phyloP scores from a whole-genome alignment of 352 stramenopile species.

The Nothophytophthora sp. region DNA sequence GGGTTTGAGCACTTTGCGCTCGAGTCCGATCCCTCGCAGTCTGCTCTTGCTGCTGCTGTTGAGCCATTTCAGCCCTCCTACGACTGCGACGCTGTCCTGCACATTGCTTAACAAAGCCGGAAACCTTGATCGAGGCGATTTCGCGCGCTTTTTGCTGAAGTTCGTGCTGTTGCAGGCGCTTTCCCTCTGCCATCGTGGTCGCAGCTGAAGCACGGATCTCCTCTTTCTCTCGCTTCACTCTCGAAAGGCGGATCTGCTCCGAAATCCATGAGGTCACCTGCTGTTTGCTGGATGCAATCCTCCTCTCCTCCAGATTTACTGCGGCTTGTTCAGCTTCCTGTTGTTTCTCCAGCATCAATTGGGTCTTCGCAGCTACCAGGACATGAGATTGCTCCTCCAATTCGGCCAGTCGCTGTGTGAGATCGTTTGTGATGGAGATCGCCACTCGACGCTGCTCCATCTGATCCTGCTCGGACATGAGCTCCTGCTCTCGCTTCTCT shows the following conservation, averaged over 20 bases:
- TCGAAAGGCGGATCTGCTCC: constrained; percentile 23
- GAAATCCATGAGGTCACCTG: constrained; percentile 40
- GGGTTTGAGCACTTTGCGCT: no score
- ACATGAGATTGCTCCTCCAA: constrained; percentile 19
- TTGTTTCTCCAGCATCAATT: constrained; percentile 24
- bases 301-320: constrained; percentile 5
- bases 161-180: constrained; percentile 13
- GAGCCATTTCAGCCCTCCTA: constrained; percentile 11
- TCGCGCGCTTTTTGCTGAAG: constrained; percentile 20
- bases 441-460: constrained; percentile 21
- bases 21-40: constrained; percentile 17
- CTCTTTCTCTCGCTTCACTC: constrained; percentile 24
- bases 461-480: constrained; percentile 41
- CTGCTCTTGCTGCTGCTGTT: constrained; percentile 21
- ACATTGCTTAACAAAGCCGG: constrained; percentile 22
- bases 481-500: constrained; percentile 39
- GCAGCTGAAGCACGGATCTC: constrained; percentile 11
- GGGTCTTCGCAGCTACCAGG: constrained; percentile 14
- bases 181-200: constrained; percentile 19
- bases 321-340: constrained; percentile 16
- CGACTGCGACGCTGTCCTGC: constrained; percentile 19
- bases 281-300: constrained; percentile 28
- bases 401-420: constrained; percentile 22
- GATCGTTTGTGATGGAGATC: neutral
- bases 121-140: constrained; percentile 26